Percentiles rank a stretch among this genome's conserved stretches.
phyloP scores from a whole-genome alignment of 2,329 filamentous ascomycete species.

The Tolypocladium inflatum region DNA sequence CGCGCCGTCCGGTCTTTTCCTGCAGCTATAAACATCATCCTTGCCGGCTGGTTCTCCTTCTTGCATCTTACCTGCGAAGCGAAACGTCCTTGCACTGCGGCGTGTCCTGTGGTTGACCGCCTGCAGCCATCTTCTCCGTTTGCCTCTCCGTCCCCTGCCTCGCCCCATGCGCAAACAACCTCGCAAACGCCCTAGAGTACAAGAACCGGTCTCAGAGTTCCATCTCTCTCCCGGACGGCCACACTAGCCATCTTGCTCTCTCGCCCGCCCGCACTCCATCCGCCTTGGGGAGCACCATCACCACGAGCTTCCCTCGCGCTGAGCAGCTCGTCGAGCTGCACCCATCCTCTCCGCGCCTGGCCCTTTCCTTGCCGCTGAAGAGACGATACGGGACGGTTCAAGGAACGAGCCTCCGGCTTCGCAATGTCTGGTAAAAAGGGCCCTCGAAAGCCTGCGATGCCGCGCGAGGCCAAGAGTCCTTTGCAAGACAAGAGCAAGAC shows the following conservation, averaged over 20 bases:
- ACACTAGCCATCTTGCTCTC: neutral
- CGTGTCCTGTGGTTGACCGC: neutral
- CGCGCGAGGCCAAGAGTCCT: neutral
- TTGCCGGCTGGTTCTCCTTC: neutral
- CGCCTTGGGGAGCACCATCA: neutral
- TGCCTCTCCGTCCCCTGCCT: neutral
- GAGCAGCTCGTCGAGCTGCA: neutral
- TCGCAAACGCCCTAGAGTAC: neutral
- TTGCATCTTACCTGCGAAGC: neutral
- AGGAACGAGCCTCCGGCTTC: neutral
- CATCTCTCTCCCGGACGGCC: neutral
- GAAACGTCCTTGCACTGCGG: neutral
- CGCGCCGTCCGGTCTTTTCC: neutral
- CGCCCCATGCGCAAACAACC: neutral
- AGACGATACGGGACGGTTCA: neutral
- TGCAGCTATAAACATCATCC: neutral
- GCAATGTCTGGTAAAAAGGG: neutral
- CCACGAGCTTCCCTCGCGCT: neutral
- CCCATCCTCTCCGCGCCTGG: too few relatives aligned
- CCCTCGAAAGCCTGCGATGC: neutral
- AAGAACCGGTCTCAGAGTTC: neutral
- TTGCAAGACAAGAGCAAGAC: neutral
- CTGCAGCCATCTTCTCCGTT: neutral
- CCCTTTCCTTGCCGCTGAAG: neutral
- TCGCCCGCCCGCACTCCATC: neutral